Evolutionary conservation across 345 rosid species (phyloP), one percentile per base, ranked within the genome.

Genomic region (Dipteronia sinensis): DNA sequence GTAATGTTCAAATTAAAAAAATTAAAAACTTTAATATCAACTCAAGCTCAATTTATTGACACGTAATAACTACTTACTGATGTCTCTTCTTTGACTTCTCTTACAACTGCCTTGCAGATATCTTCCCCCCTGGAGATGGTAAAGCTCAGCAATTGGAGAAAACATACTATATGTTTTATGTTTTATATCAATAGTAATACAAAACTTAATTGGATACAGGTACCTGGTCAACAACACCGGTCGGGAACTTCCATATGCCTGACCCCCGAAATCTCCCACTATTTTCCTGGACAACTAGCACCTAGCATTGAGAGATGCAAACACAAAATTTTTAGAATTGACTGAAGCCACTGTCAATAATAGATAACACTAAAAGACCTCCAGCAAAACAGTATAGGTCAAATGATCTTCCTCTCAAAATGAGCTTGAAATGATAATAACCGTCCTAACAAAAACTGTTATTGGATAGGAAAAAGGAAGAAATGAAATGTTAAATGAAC

Each of bases 1-100:
- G 15, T 13, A n/a, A 49, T 23, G 38, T 42, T 9, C 62, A 20
- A 31, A 58, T 40, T 40, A 34, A 3, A 38, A 72, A 22, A 23
- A 38, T 25, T 58, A 17, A 31, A 25, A 17, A 51, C 31, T 27
- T 7, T 17, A 51, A 15, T 19, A 31, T 71, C 27, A 0, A 61
- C 53, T 23, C 6, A 19, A 44, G 46, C 77, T 25, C 44, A 44
- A 72, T 25, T 7, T 27, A 63, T 38, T n/a, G 59, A 23, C 58
- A 29, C 10, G 27, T 2, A 49, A 51, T n/a, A 20, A 11, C 29
- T 42, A 75, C 97, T 92, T 80, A 92, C 99, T 65, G 89, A 92
- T 4, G 99, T 96, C 86, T 91, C 99, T 91, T 96, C 97, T 84
- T 94, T 90, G 56, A 87, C 97, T 86, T 94, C 99, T 84, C 99